These are phyloP conservation scores for Pseudocercospora fijiensis DNA, from an alignment of 2,329 filamentous ascomycete genomes.

Conservation along the genomic window DNA sequence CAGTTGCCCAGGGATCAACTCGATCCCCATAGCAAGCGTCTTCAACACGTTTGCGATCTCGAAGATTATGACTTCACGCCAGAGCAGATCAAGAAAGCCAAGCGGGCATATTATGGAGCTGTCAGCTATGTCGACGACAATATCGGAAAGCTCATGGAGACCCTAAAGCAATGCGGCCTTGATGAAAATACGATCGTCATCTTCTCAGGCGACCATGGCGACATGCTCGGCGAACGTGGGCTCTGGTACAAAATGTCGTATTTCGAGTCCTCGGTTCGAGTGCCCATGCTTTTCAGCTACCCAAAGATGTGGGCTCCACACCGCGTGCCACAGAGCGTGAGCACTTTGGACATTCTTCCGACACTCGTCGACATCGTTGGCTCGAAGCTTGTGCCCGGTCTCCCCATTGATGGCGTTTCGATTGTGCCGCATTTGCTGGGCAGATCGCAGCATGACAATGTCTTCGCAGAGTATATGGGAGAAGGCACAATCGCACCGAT, in stretches of 20 bases:
- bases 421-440: constrained; percentile 75
- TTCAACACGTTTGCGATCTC: constrained; percentile 82
- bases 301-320: constrained; percentile 73
- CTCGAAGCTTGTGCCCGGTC: constrained; percentile 62
- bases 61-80: constrained; percentile 80
- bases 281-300: constrained; percentile 81
- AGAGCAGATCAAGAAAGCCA: constrained; percentile 80
- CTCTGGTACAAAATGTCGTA: constrained; percentile 99
- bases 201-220: constrained; percentile 90
- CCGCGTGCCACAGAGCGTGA: constrained; percentile 79
- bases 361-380: constrained; percentile 83
- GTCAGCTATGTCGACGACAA: constrained; percentile 94
- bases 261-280: constrained; percentile 86
- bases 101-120: constrained; percentile 86
- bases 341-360: constrained; percentile 84
- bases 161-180: constrained; percentile 75
- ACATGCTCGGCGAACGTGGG: constrained; percentile 91
- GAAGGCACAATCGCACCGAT: constrained; percentile 86
- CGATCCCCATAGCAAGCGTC: constrained; percentile 81
- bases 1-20: constrained; percentile 76
- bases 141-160: constrained; percentile 76
- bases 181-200: constrained; percentile 86
- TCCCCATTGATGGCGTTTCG: constrained; percentile 85
- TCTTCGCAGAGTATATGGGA: constrained; percentile 93
- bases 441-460: constrained; percentile 71